Evolutionary conservation across 1,284 basidiomycete species (phyloP).

Genomic region (Tilletia horrida): DNA sequence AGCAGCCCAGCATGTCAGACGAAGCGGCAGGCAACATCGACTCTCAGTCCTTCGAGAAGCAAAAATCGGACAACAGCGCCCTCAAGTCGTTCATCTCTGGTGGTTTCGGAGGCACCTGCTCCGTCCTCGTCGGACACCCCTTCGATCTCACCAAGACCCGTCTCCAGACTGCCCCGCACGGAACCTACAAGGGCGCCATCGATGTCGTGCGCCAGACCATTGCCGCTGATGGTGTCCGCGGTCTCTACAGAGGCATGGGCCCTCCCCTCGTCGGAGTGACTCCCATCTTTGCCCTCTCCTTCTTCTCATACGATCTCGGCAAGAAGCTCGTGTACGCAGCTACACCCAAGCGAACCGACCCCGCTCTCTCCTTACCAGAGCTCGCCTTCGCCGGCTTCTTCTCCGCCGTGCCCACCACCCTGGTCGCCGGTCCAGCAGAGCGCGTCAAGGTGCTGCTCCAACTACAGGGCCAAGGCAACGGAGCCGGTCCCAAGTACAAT

Average conservation of each 20-base stretch:
- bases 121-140: constrained; percentile 90
- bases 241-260: constrained; percentile 92
- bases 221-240: constrained; percentile 79
- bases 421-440: constrained; percentile 91
- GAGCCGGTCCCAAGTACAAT: constrained; percentile 70
- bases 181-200: constrained; percentile 84
- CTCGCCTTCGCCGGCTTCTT: constrained; percentile 90
- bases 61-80: constrained; percentile 45
- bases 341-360: constrained; percentile 64
- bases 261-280: constrained; percentile 94
- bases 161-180: constrained; percentile 85
- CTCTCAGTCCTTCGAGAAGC: constrained; percentile 35
- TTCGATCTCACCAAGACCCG: constrained; percentile 93
- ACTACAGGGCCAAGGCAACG: constrained; percentile 79
- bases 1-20: constrained; percentile 6
- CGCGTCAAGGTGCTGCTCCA: constrained; percentile 91
- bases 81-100: constrained; percentile 52
- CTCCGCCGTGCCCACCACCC: constrained; percentile 85
- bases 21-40: constrained; percentile 18
- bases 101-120: constrained; percentile 81
- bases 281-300: constrained; percentile 96
- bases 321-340: constrained; percentile 76
- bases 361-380: constrained; percentile 71
- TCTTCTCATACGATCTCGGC: constrained; percentile 95
- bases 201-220: constrained; percentile 90